Conservation (phyloP, 345 rosid genomes). For the Eucalyptus dawsonii region DNA sequence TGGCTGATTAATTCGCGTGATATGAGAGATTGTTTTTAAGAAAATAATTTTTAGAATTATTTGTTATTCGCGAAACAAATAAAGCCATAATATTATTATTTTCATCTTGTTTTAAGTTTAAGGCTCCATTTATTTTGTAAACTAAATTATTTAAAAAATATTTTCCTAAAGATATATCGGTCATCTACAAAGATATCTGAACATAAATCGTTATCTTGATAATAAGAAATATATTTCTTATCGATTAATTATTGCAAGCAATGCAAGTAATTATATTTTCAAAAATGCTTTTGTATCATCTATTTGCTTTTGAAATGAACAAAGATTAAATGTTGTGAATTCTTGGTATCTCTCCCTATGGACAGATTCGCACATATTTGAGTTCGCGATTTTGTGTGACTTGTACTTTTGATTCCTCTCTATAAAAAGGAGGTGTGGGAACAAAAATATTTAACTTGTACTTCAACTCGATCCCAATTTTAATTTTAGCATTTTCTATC, state of each 20-base stretch:
- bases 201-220: neutral
- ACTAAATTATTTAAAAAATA: neutral
- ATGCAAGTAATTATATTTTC: too few species aligned
- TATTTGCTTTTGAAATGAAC: neutral
- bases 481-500: neutral
- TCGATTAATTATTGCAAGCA: neutral
- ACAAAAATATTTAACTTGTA: neutral
- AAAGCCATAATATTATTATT: neutral
- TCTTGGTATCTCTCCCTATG: neutral
- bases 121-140: neutral
- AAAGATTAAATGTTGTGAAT: neutral
- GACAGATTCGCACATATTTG: neutral
- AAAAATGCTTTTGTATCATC: too few species aligned
- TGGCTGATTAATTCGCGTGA: rapidly evolving
- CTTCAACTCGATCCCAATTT: neutral
- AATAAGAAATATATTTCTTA: neutral
- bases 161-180: rapidly evolving
- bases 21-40: neutral
- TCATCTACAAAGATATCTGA: rapidly evolving
- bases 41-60: too few species aligned
- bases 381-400: neutral
- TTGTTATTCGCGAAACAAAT: rapidly evolving
- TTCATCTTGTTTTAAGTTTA: neutral
- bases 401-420: neutral
- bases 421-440: neutral